These are phyloP conservation scores for Arthrinium phaeospermum DNA, from an alignment of 2,329 filamentous ascomycete genomes.

Conservation along the genomic window DNA sequence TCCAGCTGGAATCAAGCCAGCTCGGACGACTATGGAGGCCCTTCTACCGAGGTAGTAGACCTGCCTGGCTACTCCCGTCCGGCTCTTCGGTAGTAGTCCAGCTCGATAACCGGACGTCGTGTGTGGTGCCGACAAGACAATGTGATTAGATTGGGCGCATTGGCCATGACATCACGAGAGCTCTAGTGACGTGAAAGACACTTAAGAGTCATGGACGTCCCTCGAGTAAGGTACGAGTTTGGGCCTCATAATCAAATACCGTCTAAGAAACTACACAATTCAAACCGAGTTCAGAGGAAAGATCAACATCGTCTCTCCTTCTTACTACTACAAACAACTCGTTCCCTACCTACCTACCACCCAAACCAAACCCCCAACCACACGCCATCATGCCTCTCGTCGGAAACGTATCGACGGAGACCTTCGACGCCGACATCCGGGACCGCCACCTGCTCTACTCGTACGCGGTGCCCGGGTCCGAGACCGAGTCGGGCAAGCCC, in stretches of 20 bases:
- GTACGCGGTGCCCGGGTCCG: slow-evolving; percentile 22
- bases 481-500: slow-evolving; percentile 25
- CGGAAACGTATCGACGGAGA: slow-evolving; percentile 22
- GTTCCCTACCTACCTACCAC: neutral
- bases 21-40: slow-evolving; percentile 7
- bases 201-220: neutral
- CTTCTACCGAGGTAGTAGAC: slow-evolving; percentile 2
- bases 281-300: neutral
- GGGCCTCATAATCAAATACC: neutral
- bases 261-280: neutral
- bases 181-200: neutral
- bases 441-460: slow-evolving; percentile 27
- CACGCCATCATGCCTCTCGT: slow-evolving; percentile 21
- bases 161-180: slow-evolving; percentile 8
- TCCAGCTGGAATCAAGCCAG: neutral
- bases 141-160: neutral
- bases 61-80: neutral
- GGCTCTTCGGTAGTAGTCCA: neutral
- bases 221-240: neutral
- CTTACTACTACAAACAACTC: neutral
- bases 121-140: neutral
- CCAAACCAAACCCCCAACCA: neutral
- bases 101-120: neutral
- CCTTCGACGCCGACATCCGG: slow-evolving; percentile 25
- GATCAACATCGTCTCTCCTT: neutral